These are phyloP conservation scores for Penicillium sumatraense DNA, from an alignment of 2,329 filamentous ascomycete species.

Conservation along the genomic window DNA sequence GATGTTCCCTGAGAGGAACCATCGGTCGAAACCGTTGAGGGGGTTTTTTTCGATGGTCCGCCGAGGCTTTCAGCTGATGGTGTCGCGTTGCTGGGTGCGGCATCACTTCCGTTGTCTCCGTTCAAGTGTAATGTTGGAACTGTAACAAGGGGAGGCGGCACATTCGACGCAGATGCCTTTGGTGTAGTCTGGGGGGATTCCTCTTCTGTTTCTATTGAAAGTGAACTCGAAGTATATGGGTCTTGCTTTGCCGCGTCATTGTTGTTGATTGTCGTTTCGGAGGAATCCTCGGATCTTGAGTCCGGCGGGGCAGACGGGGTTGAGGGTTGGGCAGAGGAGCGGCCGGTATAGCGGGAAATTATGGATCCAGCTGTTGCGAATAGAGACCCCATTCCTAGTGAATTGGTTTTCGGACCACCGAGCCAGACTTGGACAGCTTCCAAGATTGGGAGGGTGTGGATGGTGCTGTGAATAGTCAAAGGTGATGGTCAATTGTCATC, in stretches of 20 bases:
- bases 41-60: conserved; percentile 3
- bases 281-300: conserved; percentile 19
- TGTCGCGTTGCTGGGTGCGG: conserved; percentile 5
- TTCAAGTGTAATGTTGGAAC: conserved; percentile 41
- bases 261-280: conserved; percentile 16
- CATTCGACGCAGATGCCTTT: conserved; percentile 37
- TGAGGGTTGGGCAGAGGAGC: conserved; percentile 32
- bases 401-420: no score
- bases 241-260: conserved; percentile 10
- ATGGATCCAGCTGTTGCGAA: conserved; percentile 46
- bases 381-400: conserved; percentile 44
- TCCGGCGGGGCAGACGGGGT: conserved; percentile 20
- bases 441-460: background rate
- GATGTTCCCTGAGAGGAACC: conserved; percentile 8
- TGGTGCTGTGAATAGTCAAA: background rate
- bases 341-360: conserved; percentile 44
- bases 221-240: conserved; percentile 3
- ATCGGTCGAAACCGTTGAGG: conserved; percentile 15
- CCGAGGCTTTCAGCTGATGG: conserved; percentile 11
- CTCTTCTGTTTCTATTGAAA: conserved; percentile 14
- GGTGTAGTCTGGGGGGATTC: conserved; percentile 41
- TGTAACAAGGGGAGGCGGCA: conserved; percentile 25
- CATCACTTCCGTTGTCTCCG: conserved; percentile 16
- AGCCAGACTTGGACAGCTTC: conserved; percentile 29
- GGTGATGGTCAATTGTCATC: conserved; percentile 1